Base-by-base conservation (phyloP, 129 eudicot species). In the Tagetes patula region DNA sequence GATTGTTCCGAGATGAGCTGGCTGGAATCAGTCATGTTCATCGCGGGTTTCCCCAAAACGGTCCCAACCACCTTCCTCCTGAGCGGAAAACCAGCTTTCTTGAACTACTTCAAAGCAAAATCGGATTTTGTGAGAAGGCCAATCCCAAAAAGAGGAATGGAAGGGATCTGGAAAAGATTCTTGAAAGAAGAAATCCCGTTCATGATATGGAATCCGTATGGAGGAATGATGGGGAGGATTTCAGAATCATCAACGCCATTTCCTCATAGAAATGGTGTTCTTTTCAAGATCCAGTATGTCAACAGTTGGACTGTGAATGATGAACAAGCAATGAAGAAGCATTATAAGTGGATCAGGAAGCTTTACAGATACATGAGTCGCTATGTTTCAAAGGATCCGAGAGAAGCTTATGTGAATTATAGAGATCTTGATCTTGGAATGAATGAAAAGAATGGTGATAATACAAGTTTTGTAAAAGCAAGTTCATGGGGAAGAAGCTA, bases 401-500 rank as follows among this genome's bases (percentile, higher is more conserved):
- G 85, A 62, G 73, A 73, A 20, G 76, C 85, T 20, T 82, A 77
- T 34, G 79, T 82, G 48, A 82, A 82, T 61, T 82, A 82, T 58
- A 73, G 86, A 39, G 86, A 82, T 78, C 79, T 82, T 67, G 85
- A 82, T 52, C 69, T 82, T 33, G 85, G 85, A 39, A 78, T 77
- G 61, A 73, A 77, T 30, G 41, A 77, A 0, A 37, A 67, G 36
- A 73, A 73, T 62, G 77, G 82, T 12, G 66, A 42, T 31, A 69
- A 78, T 46, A 77, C 78, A 6, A 77, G 82, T 41, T 54, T 59
- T 14, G 52, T 1, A 2, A 75, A 73, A 45, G 83, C 82, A 31
- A 69, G 70, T 69, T 72, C 72, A 50, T 82, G 82, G 75, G 86
- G 83, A 49, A 56, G 60, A 0, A 74, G 71, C 47, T 82, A 82